A percentile compares a stretch with the other conserved stretches of the same genome.
Conservation (phyloP, 2,329 filamentous ascomycete species). For the Hymenoscyphus occultus region DNA sequence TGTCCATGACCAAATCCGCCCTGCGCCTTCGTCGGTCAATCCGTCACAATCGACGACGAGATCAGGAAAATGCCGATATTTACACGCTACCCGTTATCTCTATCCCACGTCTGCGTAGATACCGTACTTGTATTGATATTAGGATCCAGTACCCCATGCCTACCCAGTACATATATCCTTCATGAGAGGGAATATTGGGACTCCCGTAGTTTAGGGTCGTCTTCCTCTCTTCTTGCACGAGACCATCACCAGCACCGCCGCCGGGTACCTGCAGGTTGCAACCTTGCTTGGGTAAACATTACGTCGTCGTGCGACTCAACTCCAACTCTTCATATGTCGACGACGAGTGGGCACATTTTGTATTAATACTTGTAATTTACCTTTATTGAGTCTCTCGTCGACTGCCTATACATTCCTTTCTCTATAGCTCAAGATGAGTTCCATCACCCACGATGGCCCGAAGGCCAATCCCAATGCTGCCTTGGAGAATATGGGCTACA, state of each 20-base stretch:
- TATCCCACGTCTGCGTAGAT: background rate
- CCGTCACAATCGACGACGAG: background rate
- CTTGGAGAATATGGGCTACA: conserved; percentile 55
- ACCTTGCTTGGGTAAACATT: background rate
- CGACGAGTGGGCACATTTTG: background rate
- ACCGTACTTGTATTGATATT: too few species aligned
- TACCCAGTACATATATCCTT: too few species aligned
- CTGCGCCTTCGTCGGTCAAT: background rate
- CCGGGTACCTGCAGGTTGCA: background rate
- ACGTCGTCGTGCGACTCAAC: background rate
- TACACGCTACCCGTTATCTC: conserved; percentile 23
- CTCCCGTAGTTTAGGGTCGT: background rate
- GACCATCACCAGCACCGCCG: background rate
- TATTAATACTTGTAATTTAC: background rate
- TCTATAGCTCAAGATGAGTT: conserved; percentile 2
- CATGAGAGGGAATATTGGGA: too few species aligned
- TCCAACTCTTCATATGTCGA: background rate
- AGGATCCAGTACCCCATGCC: too few species aligned
- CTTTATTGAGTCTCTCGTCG: background rate
- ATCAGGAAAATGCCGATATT: conserved; percentile 20
- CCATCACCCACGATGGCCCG: conserved; percentile 20
- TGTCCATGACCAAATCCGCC: background rate
- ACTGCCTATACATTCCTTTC: too few species aligned
- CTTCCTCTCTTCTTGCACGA: background rate
- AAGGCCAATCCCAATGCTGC: conserved; percentile 21